Evolutionary conservation across 2,329 filamentous ascomycete species (phyloP), one percentile per base, ranked within the genome.

Genomic region (Parastagonospora nodorum): DNA sequence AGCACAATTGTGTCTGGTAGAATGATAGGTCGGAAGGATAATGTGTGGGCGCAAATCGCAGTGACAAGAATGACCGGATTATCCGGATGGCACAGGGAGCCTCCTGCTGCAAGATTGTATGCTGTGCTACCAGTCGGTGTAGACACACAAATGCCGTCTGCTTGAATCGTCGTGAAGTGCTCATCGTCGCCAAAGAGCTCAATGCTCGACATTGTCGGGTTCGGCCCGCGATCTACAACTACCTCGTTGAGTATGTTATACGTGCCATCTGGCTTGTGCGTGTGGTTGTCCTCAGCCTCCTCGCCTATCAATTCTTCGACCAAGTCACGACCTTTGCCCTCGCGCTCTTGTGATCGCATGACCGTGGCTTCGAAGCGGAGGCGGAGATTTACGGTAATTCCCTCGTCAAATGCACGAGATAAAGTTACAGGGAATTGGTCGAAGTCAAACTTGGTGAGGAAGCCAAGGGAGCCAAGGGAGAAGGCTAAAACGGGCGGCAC

Each of bases 361-460:
- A 97, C 84, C 0, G 92, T 97, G 27, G 89, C 92, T 75, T 97
- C 94, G 64, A 99, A 97, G 33, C 94, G 84, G 53, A 97, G 76
- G 37, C 94, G 83, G 55, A 99, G 75, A 64, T 90, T 95, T 14
- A 97, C 90, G 0, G 89, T 94, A 15, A 97, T 88, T 6, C 94
- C 94, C 51, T 95, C 87, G 35, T 78, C 80, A 61, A 97, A 94
- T 0, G 89, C 87, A 38, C 80, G 84, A 2, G 80, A 83, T 29
- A 97, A 80, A 2, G 84, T 95, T 11, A 81, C 75, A 54, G 84
- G 78, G 60, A 90, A 91, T 4, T 88, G 78, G 11, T 86, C 84
- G 72, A 92, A 99, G 72, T 97, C 92, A 70, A 97, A 97, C 69
- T 97, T 97, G 24, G 94, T 97, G 59, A 99, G 77, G 69, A 99